Evolutionary conservation across 164 flowering plant species (phyloP).

Genomic region (Piper longum): DNA sequence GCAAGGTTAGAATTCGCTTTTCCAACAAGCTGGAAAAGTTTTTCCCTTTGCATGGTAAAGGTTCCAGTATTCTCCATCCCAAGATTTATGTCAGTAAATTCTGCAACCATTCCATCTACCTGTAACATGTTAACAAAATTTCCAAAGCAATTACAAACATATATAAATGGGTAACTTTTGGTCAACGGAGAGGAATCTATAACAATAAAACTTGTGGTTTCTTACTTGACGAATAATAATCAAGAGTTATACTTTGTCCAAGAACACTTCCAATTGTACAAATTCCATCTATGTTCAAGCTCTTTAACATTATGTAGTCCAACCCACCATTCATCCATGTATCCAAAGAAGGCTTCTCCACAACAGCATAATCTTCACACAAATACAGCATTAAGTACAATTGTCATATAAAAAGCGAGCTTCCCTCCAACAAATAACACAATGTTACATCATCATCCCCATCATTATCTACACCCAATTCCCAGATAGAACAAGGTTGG

Average conservation of each 20-base stretch:
- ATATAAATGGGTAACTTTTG: background rate
- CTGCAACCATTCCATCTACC: conserved; percentile 99
- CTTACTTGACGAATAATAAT: conserved; percentile 89
- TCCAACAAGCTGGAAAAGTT: conserved; percentile 84
- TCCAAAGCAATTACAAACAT: background rate
- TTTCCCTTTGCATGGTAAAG: conserved; percentile 84
- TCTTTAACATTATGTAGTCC: conserved; percentile 78
- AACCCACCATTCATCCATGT: conserved; percentile 94
- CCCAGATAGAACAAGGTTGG: no score
- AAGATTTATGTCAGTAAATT: conserved; percentile 89
- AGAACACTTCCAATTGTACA: conserved; percentile 95
- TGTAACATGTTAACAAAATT: conserved; percentile 6
- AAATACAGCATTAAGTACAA: background rate
- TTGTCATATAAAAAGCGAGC: background rate
- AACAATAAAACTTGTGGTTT: background rate
- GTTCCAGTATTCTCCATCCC: conserved; percentile 95
- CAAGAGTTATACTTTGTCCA: conserved; percentile 96
- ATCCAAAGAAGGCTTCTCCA: conserved; percentile 56
- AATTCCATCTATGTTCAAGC: conserved; percentile 75
- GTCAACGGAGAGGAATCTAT: background rate
- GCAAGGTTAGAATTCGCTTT: conserved; percentile 93
- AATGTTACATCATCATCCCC: no score
- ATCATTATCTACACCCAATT: no score
- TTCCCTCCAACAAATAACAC: no score
- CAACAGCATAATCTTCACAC: conserved; percentile 71